Conservation (phyloP, 257 asterid species). For the Petunia secreta region DNA sequence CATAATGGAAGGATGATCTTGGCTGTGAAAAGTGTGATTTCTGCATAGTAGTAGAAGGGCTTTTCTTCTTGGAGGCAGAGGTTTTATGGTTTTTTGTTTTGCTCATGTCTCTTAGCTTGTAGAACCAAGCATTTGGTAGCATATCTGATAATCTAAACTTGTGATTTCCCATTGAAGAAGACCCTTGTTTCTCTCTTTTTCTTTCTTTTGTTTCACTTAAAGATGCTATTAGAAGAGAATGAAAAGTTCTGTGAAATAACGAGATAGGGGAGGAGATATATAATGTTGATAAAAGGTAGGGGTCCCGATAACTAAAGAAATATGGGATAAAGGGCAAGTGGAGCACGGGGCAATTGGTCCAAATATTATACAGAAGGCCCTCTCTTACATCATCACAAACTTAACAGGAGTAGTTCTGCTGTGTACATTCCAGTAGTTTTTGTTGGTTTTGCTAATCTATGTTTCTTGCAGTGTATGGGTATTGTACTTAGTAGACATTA, state of each 20-base stretch:
- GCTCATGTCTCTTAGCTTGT: slow-evolving; percentile 93
- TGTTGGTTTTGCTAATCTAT: too few species aligned
- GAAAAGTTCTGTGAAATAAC: not conserved
- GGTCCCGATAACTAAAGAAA: not conserved
- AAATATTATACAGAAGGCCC: too few species aligned
- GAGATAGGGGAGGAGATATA: not conserved
- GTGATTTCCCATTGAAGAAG: slow-evolving; percentile 67
- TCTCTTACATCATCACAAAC: too few species aligned
- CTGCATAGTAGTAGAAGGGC: slow-evolving; percentile 24
- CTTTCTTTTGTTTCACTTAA: too few species aligned
- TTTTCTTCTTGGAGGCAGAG: slow-evolving; percentile 41
- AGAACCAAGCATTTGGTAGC: slow-evolving; percentile 97
- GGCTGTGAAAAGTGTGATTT: slow-evolving; percentile 40
- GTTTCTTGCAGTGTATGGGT: too few species aligned
- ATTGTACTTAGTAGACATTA: too few species aligned
- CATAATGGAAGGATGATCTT: slow-evolving; percentile 54
- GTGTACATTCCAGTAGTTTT: too few species aligned
- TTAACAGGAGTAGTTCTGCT: too few species aligned
- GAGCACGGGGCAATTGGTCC: slow-evolving; percentile 15
- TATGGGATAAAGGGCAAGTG: slow-evolving; percentile 12
- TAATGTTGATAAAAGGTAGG: not conserved
- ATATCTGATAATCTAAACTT: slow-evolving; percentile 77
- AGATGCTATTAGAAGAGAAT: not conserved
- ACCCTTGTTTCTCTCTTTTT: not conserved
- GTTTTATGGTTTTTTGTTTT: slow-evolving; percentile 46